Base-by-base conservation (phyloP, 225 moss, liverwort and hornwort genomes). In the Climacium dendroides region DNA sequence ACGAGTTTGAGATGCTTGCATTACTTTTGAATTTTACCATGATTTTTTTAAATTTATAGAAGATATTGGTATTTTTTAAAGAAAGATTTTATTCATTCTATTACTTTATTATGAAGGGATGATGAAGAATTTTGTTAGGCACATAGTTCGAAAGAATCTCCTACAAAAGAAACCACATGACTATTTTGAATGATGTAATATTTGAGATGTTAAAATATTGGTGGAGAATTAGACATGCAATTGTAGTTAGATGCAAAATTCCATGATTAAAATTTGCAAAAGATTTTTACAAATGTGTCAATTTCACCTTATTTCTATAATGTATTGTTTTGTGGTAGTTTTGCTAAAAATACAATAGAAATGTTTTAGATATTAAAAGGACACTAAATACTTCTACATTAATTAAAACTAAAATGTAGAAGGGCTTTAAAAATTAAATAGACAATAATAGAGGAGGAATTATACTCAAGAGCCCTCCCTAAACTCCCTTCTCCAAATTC, bases 401-500 rank as follows among this genome's bases (percentile, higher is more conserved):
- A 13, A 23, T 37, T 0, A 67, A 67, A 67, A 67, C 1, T 3
- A 23, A 19, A 35, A 35, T 8, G 6, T 9, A 2, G 17, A 19
- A 65, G 0, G n/a, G 2, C 3, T 65, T 65, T 6, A 65, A 2
- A 67, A 23, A 23, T 37, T 23, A 13, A 0, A 39, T 39, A 3
- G 39, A 14, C 26, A 15, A 26, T 43, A 43, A 26, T 26, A 71
- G 3, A 1, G 1, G n/a, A n/a, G 8, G 26, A 43, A 2, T 26
- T 5, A 71, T 2, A 14, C 0, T 28, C 16, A 5, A 71, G 2
- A 71, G 28, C 5, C 71, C 1, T 43, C 0, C 0, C 4, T 1
- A 15, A 15, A 26, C 2, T 16, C 9, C 26, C 5, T 43, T 41
- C 3, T 41, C 0, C 0, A 0, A 43, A 26, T 3, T 43, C 0